Conservation (phyloP, 495 filamentous ascomycete genomes). For the Recurvomyces mirabilis region DNA sequence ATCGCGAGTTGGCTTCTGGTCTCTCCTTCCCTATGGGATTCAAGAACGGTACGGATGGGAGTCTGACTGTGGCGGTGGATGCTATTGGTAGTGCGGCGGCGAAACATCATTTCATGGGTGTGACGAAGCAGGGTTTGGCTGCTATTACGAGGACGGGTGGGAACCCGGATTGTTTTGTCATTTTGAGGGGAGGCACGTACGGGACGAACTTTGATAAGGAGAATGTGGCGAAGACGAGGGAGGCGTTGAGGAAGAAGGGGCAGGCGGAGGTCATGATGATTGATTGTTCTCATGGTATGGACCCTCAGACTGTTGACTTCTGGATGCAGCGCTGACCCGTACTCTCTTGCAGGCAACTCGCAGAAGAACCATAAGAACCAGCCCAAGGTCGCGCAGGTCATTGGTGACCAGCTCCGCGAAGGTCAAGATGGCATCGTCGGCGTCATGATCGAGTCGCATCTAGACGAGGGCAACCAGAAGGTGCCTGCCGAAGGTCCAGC, state of each 20-base stretch:
- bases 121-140: conserved; percentile 96
- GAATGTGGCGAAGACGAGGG: conserved; percentile 65
- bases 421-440: conserved; percentile 85
- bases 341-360: conserved; percentile 46
- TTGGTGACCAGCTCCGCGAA: conserved; percentile 74
- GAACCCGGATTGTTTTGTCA: conserved; percentile 95
- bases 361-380: conserved; percentile 77
- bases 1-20: conserved; percentile 91
- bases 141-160: conserved; percentile 86
- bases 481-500: conserved; percentile 69
- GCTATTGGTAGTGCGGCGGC: conserved; percentile 85
- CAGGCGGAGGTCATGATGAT: conserved; percentile 90
- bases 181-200: conserved; percentile 78
- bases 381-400: conserved; percentile 73
- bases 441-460: conserved; percentile 98
- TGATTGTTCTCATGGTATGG: conserved; percentile 83
- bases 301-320: conserved; percentile 3
- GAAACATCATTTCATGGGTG: conserved; percentile 95
- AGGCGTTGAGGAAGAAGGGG: conserved; percentile 71
- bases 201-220: conserved; percentile 93
- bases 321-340: neutral
- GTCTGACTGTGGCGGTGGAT: conserved; percentile 85
- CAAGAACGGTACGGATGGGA: conserved; percentile 99
- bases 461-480: conserved; percentile 92
- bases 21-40: conserved; percentile 96